A percentile compares a stretch with the other conserved stretches of the same genome.
Evolutionary conservation across 305 asterid genomes (phyloP).

Genomic region (Plantago coronopus): DNA sequence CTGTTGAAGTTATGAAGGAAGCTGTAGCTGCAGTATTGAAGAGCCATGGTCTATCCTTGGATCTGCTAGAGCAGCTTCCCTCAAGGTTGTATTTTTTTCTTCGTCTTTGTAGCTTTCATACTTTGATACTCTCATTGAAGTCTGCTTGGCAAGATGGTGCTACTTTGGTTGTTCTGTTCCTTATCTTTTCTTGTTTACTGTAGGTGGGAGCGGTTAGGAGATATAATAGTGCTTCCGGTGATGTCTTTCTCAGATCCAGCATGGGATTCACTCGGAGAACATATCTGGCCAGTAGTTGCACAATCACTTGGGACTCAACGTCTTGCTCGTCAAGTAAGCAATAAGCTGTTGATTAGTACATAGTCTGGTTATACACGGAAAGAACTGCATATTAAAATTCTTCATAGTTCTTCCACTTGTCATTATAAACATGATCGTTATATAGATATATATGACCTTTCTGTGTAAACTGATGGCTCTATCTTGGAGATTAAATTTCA

Average conservation of each 20-base stretch:
- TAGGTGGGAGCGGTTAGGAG: constrained; percentile 98
- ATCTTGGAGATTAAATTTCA: too few species aligned
- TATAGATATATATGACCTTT: too few species aligned
- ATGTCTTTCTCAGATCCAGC: constrained; percentile 66
- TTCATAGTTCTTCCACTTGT: too few species aligned
- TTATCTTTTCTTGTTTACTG: constrained; percentile 23
- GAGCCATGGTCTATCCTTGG: constrained; percentile 46
- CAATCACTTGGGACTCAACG: constrained; percentile 70
- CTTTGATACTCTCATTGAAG: constrained; percentile 3
- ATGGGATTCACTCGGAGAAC: constrained; percentile 67
- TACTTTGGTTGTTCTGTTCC: constrained; percentile 5
- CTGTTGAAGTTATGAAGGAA: constrained; percentile 72
- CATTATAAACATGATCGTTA: too few species aligned
- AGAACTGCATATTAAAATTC: neutral
- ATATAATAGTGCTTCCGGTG: constrained; percentile 73
- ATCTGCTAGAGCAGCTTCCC: constrained; percentile 76
- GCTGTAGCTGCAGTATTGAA: constrained; percentile 57
- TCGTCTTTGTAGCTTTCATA: neutral
- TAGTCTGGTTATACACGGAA: neutral
- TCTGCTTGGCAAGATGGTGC: neutral
- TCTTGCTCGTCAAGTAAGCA: constrained; percentile 86
- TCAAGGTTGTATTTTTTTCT: constrained; percentile 46
- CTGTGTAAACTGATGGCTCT: too few species aligned
- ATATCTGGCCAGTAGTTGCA: constrained; percentile 86
- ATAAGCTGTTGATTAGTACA: neutral